Base-by-base conservation (phyloP, 2,329 filamentous ascomycete species). In the Chaetomiaceae sp. region DNA sequence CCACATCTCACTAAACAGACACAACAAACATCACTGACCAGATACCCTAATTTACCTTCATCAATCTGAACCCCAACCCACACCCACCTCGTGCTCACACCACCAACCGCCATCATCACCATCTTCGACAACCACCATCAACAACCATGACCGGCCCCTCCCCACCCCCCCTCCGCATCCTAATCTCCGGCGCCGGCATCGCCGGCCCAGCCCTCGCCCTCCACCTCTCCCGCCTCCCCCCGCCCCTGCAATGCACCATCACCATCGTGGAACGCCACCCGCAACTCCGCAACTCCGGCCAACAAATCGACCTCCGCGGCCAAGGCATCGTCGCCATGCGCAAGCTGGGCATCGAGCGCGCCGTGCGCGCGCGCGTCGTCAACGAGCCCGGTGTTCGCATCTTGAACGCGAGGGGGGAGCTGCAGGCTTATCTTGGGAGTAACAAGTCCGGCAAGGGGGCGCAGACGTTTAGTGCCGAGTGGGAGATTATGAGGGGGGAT, bases 401-500 rank as follows among this genome's bases (percentile, higher is more conserved):
- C n/a, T n/a, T n/a, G n/a, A n/a, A 81, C 60, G 53, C 56, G 0
- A 53, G 64, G 0, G 64, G 61, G 0, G 48, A 61, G 2, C 64
- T 66, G 25, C 40, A 38, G 38, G 79, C 74, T n/a, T 66, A 64
- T 4, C 68, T 79, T 40, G 61, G 62, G 20, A 66, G 67, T 31
- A 72, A 74, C 58, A 67, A 68, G 46, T 65, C 72, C 0, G 75
- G 73, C 3, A 66, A 71, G 48, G 72, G 74, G 0, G 61, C 59
- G 29, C 75, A 79, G 60, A 67, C 66, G 8, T 64, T 81, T 23
- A 79, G 76, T 0, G 76, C 73, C 54, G 81, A 85, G 52, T 82
- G 73, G 55, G 82, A 85, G 67, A 78, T 85, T 45, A 78, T 85
- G 72, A 71, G 81, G 8, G 80, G 77, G 0, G 77, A 82, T 48